Base-by-base conservation (phyloP, 2,329 filamentous ascomycete species). In the Colletotrichum sansevieriae region DNA sequence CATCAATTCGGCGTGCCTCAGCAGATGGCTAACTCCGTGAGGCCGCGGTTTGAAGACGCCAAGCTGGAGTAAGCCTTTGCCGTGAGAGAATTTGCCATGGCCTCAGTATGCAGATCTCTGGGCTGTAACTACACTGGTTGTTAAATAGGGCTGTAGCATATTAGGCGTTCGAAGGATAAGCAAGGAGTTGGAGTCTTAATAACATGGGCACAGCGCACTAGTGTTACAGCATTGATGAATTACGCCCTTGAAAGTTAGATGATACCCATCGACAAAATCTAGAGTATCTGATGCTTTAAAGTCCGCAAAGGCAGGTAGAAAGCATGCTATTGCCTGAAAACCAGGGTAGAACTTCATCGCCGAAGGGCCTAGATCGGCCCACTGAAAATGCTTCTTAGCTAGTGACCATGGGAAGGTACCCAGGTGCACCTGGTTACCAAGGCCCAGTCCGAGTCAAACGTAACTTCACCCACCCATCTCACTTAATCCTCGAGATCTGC, bases 1-100 rank as follows among this genome's bases (percentile, higher is more conserved):
- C 90, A 93, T 76, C 85, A 91, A 71, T 93, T 93, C 78, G 80
- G 76, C 64, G 72, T 76, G 51, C 77, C 74, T 20, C 72, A 73
- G 49, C 64, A 68, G 33, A 22, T 56, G 41, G 62, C 43, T 11
- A 71, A 59, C 33, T 57, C 64, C 25, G 68, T 68, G 49, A 63
- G 71, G 49, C 65, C 71, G 12, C 67, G 72, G 4, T 71, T 72
- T 18, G 72, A 72, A 25, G 70, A 70, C 25, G 43, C 47, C 13
- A 69, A 70, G 41, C 39, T 35, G 9, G 67, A 70, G 33, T 63
- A 20, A 43, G 7, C 29, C 6, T 29, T 25, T 25, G 25, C 29
- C 29, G 8, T 29, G 9, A 1, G 29, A 29, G 29, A 7, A 29
- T 29, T 29, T 7, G 8, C 29, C 7, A 29, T 29, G 29, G 29